Base-by-base conservation (phyloP, 1,139 yeast species). In the Lodderomyces margitis region DNA sequence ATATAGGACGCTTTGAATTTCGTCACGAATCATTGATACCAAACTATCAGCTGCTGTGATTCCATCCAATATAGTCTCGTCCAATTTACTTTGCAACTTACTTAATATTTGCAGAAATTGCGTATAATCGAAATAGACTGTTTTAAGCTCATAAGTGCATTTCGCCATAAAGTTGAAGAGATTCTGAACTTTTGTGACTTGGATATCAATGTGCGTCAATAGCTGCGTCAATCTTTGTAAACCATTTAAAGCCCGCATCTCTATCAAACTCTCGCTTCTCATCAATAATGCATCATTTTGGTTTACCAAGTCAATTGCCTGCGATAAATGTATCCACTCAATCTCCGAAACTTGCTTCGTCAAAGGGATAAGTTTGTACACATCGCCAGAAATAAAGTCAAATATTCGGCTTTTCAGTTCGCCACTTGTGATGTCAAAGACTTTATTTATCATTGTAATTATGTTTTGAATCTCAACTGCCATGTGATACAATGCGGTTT, bases 241-340 rank as follows among this genome's bases (percentile, higher is more conserved):
- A 17, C 59, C 53, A 9, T 62, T 58, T 15, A 75, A 61, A 5
- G 78, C 69, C 34, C 63, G 56, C 14, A 66, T 59, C 44, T 78
- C 82, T 2, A 61, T 54, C 19, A 62, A 50, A 24, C 56, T 55
- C n/a, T 57, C 60, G 23, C 53, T 53, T 9, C 41, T 28, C 14
- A 41, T 35, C n/a, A 46, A 36, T 9, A 31, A 16, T 10, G 45
- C 41, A 21, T 42, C 49, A 24, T 44, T 54, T 47, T 37, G 42
- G 37, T 32, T 48, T 43, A 54, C 55, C 31, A 71, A 52, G 37
- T 81, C 85, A 36, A 71, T 60, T 0, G 80, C 81, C 45, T 74
- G 76, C 0, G 74, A 61, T 15, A 84, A 56, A 10, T 74, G 65
- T 5, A 68, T 71, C 95, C 95, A 86, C 20, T 68, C 64, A 3